Percentiles rank a stretch among this genome's conserved stretches.
phyloP scores from a whole-genome alignment of 2,329 filamentous ascomycete species.

The Diaporthe sp. region DNA sequence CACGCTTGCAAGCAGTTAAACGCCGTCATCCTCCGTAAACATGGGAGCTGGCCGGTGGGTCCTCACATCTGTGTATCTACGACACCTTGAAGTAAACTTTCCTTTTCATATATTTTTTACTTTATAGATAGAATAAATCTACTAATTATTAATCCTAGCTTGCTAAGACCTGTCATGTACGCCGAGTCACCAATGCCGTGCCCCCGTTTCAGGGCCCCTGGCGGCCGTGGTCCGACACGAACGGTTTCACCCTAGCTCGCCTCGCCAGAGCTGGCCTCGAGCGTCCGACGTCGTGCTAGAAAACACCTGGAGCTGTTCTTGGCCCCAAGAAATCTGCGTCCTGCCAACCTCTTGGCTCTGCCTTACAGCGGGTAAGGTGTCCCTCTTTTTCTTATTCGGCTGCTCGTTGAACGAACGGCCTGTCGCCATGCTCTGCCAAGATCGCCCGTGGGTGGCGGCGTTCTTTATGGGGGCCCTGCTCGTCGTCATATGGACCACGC shows the following conservation, averaged over 20 bases:
- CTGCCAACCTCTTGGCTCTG: conserved; percentile 14
- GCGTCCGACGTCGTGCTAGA: neutral
- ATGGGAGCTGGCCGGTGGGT: too few relatives aligned
- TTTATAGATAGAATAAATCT: too few relatives aligned
- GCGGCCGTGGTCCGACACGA: conserved; percentile 18
- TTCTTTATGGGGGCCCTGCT: conserved; percentile 37
- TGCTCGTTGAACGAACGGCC: neutral
- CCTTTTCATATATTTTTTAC: too few relatives aligned
- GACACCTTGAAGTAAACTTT: too few relatives aligned
- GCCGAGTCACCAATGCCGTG: neutral
- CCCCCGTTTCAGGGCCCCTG: conserved; percentile 14
- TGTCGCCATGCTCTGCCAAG: conserved; percentile 37
- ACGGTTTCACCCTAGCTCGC: conserved; percentile 27
- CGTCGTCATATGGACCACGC: conserved; percentile 38
- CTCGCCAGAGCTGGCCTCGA: neutral
- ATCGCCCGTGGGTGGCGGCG: conserved; percentile 36
- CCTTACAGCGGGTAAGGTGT: conserved; percentile 11
- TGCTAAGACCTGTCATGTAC: neutral
- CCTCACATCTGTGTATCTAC: too few relatives aligned
- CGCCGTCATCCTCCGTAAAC: too few relatives aligned
- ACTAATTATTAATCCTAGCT: neutral
- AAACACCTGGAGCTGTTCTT: neutral
- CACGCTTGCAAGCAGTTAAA: too few relatives aligned
- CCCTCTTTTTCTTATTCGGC: conserved; percentile 3
- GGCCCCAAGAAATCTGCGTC: conserved; percentile 5